Evolutionary conservation across 192 early-diverging fungal genomes (phyloP), one percentile per base, ranked within the genome.

Genomic region (Coemansia sp.): DNA sequence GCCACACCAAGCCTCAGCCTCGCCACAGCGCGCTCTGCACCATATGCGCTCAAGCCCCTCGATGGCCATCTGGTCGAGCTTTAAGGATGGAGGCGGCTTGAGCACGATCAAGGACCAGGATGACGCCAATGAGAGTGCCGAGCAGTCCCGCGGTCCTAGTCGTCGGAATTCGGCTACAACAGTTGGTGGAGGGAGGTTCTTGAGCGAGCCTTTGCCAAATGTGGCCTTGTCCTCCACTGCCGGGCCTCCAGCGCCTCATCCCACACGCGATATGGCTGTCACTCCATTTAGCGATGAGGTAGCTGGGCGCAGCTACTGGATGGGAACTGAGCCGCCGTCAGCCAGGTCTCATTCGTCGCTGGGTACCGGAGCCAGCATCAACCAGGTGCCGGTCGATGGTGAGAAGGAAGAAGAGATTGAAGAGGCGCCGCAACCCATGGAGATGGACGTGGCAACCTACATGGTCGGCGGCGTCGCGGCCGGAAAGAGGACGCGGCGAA

Each of bases 371-470:
- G 45, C 62, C 0, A 76, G 74, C 33, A 62, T 58, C 9, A 40
- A 57, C 23, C 62, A 66, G 10, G 38, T 61, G n/a, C 59, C 35
- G 11, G 18, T 48, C 9, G 50, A 34, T 4, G 61, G 61, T 1
- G 67, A 67, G 21, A 76, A 73, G 50, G 79, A 82, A 28, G 79
- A 82, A 40, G 79, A 82, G 67, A 76, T 82, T 10, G 79, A 82
- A 59, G 74, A 82, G 61, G 79, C 70, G 18, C 79, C 79, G n/a
- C 70, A 65, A 62, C 79, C 79, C 5, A 73, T 82, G 67, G 74
- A 76, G 35, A 57, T 76, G 28, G 79, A 76, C 24, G 79, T 82
- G 40, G 67, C 79, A 14, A 82, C 79, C 16, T 82, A 72, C 40
- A 55, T 82, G 74, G 71, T 82, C 11, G 79, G 79, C 28, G 74